Percentiles rank a stretch among this genome's conserved stretches.
phyloP scores from a whole-genome alignment of 192 early-diverging fungal genomes.

The Diversispora eburnea region DNA sequence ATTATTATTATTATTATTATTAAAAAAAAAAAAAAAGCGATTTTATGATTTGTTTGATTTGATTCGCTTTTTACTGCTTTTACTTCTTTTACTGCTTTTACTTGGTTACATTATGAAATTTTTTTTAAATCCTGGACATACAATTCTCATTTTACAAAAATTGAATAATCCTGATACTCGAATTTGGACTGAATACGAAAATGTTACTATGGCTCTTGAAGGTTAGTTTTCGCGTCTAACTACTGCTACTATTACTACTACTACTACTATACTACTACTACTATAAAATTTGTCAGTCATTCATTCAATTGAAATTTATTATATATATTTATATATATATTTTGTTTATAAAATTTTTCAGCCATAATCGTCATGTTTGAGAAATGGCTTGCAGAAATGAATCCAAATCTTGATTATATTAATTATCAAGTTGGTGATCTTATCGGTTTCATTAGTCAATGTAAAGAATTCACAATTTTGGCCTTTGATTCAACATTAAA shows the following conservation, averaged over 20 bases:
- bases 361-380: constrained; percentile 37
- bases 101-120: not conserved
- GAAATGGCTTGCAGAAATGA: constrained; percentile 32
- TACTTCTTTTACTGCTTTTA: not conserved
- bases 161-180: constrained; percentile 22
- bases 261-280: not conserved
- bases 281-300: not conserved
- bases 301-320: not conserved
- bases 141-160: constrained; percentile 35
- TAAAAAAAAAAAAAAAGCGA: no score
- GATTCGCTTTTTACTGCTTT: not conserved
- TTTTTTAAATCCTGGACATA: constrained; percentile 21
- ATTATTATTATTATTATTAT: no score
- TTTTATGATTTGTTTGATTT: no score
- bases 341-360: not conserved
- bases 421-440: constrained; percentile 43
- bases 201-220: constrained; percentile 33
- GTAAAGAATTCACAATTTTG: constrained; percentile 33
- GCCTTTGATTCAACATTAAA: constrained; percentile 13
- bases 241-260: not conserved
- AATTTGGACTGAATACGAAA: constrained; percentile 32
- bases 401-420: constrained; percentile 30
- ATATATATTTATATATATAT: not conserved
- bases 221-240: not conserved
- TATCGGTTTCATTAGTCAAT: constrained; percentile 37